A percentile compares a stretch with the other conserved stretches of the same genome.
Evolutionary conservation across 345 rosid species (phyloP).

Genomic region (Gossypium longicalyx): DNA sequence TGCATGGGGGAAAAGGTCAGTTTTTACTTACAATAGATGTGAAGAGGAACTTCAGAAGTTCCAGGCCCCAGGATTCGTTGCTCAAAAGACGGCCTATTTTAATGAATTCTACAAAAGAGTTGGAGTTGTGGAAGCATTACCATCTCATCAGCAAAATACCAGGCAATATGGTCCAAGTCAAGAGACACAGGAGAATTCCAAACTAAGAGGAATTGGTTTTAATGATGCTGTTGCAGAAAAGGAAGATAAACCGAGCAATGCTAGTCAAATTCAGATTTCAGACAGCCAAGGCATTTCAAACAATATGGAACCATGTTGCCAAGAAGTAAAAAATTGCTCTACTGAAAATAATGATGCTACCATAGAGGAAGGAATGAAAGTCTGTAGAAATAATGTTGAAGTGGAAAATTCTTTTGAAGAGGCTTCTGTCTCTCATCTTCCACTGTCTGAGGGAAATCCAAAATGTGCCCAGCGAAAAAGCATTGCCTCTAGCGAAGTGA

Average conservation of each 20-base stretch:
- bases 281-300: background rate
- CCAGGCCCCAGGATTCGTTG: constrained; percentile 1
- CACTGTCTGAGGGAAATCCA: too few species aligned
- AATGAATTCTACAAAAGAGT: background rate
- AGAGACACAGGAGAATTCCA: background rate
- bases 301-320: background rate
- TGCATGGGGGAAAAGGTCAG: constrained; percentile 6
- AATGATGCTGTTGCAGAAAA: background rate
- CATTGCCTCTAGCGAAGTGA: background rate
- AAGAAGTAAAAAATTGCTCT: background rate
- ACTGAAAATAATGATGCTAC: background rate
- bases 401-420: background rate
- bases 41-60: constrained; percentile 1
- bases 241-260: background rate
- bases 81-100: constrained; percentile 7
- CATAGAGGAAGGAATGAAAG: background rate
- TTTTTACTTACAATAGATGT: background rate
- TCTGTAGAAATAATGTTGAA: background rate
- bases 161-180: background rate
- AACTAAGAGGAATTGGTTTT: background rate
- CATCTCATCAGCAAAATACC: background rate
- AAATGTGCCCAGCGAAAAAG: too few species aligned
- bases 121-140: background rate
- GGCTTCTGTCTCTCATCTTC: background rate
- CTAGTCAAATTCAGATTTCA: background rate